Base-by-base conservation (phyloP, 2,329 filamentous ascomycete genomes). In the Zalaria sp. region DNA sequence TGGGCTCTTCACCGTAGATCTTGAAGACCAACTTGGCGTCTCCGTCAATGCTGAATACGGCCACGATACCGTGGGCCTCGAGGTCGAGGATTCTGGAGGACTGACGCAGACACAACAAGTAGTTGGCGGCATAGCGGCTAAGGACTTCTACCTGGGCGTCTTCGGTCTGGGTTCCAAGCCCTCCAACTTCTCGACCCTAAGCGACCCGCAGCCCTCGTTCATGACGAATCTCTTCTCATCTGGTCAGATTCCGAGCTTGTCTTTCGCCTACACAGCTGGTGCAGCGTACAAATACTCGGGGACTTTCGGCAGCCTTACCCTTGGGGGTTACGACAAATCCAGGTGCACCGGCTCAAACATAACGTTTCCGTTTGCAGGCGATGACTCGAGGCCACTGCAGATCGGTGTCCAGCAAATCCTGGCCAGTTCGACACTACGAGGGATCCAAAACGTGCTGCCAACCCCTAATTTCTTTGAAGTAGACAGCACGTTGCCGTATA, bases 401-500 rank as follows among this genome's bases (percentile, higher is more conserved):
- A 48, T 57, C n/a, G 52, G 39, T n/a, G 39, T 56, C 10, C 47
- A 51, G 38, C 44, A 43, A n/a, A n/a, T n/a, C n/a, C n/a, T n/a
- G n/a, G n/a, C n/a, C n/a, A n/a, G n/a, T n/a, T n/a, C n/a, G n/a
- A n/a, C n/a, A n/a, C n/a, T n/a, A n/a, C n/a, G n/a, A n/a, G n/a
- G 49, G 5, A 47, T 57, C 37, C 51, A 58, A 27, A 47, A 56
- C 26, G 46, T 57, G 2, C 55, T 65, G 2, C 49, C 60, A 18
- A 42, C 36, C 9, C 35, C 46, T 8, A 49, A 42, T 25, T 37
- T 48, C 34, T 41, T 43, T 18, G 43, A 43, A 26, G 42, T 45
- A 2, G 68, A 72, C 48, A 63, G 63, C n/a, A 69, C 67, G 3
- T 53, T 70, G 0, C 58, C 68, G 5, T 59, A 70, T 41, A 54